Conservation (phyloP, 2,329 filamentous ascomycete species). For the Huntiella moniliformis region DNA sequence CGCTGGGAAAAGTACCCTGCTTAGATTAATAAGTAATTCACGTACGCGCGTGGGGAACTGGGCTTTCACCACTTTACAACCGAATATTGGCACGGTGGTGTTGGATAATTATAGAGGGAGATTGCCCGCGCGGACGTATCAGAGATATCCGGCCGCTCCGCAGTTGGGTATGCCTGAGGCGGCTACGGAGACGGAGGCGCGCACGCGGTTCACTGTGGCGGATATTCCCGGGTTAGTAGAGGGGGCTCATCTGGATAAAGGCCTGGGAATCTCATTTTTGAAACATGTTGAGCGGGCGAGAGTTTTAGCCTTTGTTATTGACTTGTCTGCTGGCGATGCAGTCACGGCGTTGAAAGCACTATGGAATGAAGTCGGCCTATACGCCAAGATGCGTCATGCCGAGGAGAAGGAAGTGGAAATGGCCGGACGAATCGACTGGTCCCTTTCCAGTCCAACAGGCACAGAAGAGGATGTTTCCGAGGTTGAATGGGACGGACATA, state of each 20-base stretch:
- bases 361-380: constrained; percentile 80
- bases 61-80: constrained; percentile 91
- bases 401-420: constrained; percentile 48
- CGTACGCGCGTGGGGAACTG: constrained; percentile 79
- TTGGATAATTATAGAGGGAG: constrained; percentile 72
- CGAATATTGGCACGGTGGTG: constrained; percentile 89
- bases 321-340: constrained; percentile 63
- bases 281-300: constrained; percentile 87
- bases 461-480: background rate
- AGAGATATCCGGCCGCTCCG: constrained; percentile 15
- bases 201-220: constrained; percentile 77
- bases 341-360: constrained; percentile 60
- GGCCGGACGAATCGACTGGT: constrained; percentile 36
- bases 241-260: constrained; percentile 79
- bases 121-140: constrained; percentile 15
- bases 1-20: constrained; percentile 83
- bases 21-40: constrained; percentile 74
- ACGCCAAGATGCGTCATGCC: constrained; percentile 61
- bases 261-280: constrained; percentile 77
- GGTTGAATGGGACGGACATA: background rate
- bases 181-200: constrained; percentile 21
- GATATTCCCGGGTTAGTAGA: constrained; percentile 91
- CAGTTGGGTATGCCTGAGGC: constrained; percentile 23
- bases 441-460: constrained; percentile 29
- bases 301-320: constrained; percentile 83